Base-by-base conservation (phyloP, 148 eudicot genomes). In the Arbutus unedo region DNA sequence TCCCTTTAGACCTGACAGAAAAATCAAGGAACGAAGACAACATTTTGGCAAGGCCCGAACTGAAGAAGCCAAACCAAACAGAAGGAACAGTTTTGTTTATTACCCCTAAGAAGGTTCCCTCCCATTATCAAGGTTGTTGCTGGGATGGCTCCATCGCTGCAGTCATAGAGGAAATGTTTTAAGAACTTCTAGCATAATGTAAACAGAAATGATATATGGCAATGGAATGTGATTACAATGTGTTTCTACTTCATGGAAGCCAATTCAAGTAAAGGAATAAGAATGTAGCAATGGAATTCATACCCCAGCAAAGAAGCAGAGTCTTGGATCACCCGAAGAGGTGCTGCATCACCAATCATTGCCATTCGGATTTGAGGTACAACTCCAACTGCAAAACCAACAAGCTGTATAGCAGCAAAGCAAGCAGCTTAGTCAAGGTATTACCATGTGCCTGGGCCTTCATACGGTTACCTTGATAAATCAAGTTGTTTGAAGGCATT, bases 71-170 rank as follows among this genome's bases (percentile, higher is more conserved):
- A 10, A 59, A 51, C 79, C 31, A 50, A 71, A n/a, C 15, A 9
- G 15, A 68, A 25, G 45, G 21, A 55, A 11, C 45, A 25, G 50
- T 16, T 50, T 48, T 15, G 49, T n/a, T 13, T 54, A 38, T 31
- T 89, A 91, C 98, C 98, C 85, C 84, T 90, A 8, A 93, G 89
- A 45, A 95, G 96, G 84, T 95, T 93, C 76, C 92, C 98, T 75
- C 98, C 98, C 19, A 94, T 50, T 79, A 95, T 88, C 84, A 95
- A 73, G 16, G 95, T 91, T 62, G 90, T 55, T 81, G 88, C 81
- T 74, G 98, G 98, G 75, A 95, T 90, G 57, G 98, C 94, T 83
- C 93, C 98, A 73, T 93, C 93, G 84, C 98, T 95, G 91, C 85
- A 84, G 21, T 57, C 31, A 54, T 6, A 23, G n/a, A 87, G 60